Evolutionary conservation across 2,329 filamentous ascomycete genomes (phyloP).

Genomic region (Diaporthe sp.): DNA sequence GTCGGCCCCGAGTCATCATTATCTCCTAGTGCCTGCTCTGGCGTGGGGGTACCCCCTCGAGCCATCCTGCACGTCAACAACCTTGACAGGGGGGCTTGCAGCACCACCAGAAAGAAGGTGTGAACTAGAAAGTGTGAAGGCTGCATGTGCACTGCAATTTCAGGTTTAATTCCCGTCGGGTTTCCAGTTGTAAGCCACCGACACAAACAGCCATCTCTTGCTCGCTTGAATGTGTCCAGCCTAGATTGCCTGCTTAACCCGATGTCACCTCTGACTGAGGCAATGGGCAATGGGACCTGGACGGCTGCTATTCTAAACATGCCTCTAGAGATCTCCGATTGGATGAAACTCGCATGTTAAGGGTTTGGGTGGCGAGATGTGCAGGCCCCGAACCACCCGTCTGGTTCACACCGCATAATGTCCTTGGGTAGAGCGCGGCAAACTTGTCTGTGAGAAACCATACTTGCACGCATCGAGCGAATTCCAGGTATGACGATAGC

Average conservation of each 20-base stretch:
- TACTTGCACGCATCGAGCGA: neutral
- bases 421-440: neutral
- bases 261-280: neutral
- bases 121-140: neutral
- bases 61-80: conserved; percentile 27
- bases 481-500: neutral
- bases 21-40: neutral
- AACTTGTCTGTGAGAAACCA: neutral
- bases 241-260: neutral
- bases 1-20: conserved; percentile 22
- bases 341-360: neutral
- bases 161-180: neutral
- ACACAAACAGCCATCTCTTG: neutral
- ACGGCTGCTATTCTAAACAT: neutral
- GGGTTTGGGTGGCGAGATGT: neutral
- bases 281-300: conserved; percentile 31
- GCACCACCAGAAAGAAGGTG: too few species aligned
- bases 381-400: neutral
- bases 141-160: neutral
- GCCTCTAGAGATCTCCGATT: too few species aligned
- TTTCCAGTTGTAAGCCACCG: neutral
- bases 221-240: neutral
- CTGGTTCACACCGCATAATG: neutral
- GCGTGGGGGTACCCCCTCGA: conserved; percentile 15
- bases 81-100: neutral